Conservation (phyloP, 129 eudicot species). For the Tanacetum coccineum region DNA sequence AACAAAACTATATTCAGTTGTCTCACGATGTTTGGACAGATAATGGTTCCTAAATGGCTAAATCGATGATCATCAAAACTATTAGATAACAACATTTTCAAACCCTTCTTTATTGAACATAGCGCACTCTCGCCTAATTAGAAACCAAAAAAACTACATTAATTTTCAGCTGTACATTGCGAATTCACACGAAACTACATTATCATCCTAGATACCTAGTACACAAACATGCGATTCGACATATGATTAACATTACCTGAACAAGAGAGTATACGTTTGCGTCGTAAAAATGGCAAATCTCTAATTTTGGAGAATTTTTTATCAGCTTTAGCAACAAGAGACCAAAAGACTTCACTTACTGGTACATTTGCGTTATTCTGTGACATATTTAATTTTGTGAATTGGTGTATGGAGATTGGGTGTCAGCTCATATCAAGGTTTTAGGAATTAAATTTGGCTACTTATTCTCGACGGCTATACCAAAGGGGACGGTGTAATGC, state of each 20-base stretch:
- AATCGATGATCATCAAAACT: neutral
- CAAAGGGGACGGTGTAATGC: too few species aligned
- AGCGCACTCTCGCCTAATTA: too few species aligned
- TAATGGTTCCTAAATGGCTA: neutral
- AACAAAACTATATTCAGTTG: too few species aligned
- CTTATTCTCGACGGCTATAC: neutral
- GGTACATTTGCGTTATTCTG: slow-evolving; percentile 53
- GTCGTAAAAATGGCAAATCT: slow-evolving; percentile 93
- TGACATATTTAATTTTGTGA: slow-evolving; percentile 33
- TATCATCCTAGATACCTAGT: too few species aligned
- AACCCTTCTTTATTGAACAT: neutral
- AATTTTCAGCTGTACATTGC: too few species aligned
- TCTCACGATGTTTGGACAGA: neutral
- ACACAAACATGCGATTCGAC: neutral
- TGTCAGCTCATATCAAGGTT: neutral
- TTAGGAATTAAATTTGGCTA: neutral
- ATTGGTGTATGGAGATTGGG: neutral
- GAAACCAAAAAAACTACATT: too few species aligned
- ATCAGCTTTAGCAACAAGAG: slow-evolving; percentile 90
- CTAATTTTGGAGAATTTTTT: slow-evolving; percentile 92
- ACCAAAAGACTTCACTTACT: slow-evolving; percentile 78
- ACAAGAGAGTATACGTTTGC: slow-evolving; percentile 53
- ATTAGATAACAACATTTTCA: neutral
- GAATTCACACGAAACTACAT: too few species aligned
- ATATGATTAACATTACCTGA: neutral